These are phyloP conservation scores for Plasmopara muralis DNA, from an alignment of 352 stramenopile genomes.

Conservation along the genomic window DNA sequence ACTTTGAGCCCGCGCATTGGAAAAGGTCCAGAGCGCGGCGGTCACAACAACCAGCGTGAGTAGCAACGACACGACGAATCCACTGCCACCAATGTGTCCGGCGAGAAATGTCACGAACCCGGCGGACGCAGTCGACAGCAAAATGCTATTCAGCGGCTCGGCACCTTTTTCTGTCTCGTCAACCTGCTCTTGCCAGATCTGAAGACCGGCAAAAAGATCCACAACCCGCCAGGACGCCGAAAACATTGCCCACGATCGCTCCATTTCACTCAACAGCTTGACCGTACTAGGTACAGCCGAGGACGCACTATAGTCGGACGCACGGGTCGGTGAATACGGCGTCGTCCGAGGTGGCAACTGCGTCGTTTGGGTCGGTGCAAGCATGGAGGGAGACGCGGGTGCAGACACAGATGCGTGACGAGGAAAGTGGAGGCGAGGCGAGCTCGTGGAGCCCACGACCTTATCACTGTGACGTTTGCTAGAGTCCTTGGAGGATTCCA, in stretches of 20 bases:
- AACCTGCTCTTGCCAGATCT: constrained; percentile 59
- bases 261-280: constrained; percentile 66
- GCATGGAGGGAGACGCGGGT: constrained; percentile 4
- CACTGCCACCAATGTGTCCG: constrained; percentile 56
- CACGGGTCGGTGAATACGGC: constrained; percentile 6
- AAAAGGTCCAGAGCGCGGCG: constrained; percentile 51
- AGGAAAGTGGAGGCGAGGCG: constrained; percentile 7
- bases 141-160: constrained; percentile 54
- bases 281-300: constrained; percentile 43
- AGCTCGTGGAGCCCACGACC: constrained; percentile 11
- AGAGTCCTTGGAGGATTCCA: constrained; percentile 15
- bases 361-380: constrained; percentile 8
- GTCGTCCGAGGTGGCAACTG: constrained; percentile 8
- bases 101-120: constrained; percentile 58
- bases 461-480: constrained; percentile 2
- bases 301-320: constrained; percentile 11
- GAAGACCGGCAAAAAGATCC: constrained; percentile 59
- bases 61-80: constrained; percentile 39
- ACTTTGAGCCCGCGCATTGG: constrained; percentile 28
- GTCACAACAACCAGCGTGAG: constrained; percentile 40
- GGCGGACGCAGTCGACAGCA: constrained; percentile 48
- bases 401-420: constrained; percentile 8
- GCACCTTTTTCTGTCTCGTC: constrained; percentile 1
- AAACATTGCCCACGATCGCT: constrained; percentile 70
- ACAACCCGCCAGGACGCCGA: constrained; percentile 54